Evolutionary conservation across 768 basidiomycete species (phyloP).

Genomic region (Pilatotrama ljubarskyi): DNA sequence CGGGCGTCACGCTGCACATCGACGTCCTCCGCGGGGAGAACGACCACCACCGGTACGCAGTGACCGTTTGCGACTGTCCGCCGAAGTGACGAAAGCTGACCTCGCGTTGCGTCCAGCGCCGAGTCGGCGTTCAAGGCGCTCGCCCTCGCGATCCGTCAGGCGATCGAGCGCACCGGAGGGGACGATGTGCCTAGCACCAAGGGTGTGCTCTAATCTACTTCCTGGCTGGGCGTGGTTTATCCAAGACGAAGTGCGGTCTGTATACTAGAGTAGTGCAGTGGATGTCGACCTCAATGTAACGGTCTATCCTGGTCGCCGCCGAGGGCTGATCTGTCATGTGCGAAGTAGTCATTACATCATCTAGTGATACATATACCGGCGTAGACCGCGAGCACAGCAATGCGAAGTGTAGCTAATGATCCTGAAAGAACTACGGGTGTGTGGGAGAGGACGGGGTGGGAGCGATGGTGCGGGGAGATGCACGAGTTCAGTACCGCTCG

Average conservation of each 20-base stretch:
- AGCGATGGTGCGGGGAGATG: not conserved
- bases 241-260: not conserved
- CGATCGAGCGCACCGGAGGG: conserved; percentile 87
- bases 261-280: not conserved
- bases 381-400: conserved; percentile 3
- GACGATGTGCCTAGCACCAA: conserved; percentile 96
- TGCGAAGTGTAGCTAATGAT: conserved; percentile 1
- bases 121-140: conserved; percentile 99
- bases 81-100: not conserved
- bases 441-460: not conserved
- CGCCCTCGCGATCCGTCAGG: conserved; percentile 92
- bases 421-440: not conserved
- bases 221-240: not conserved
- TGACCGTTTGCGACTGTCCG: not conserved
- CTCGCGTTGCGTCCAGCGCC: conserved; percentile 51
- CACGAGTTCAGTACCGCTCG: conserved; percentile 34
- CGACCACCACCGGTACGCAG: conserved; percentile 89
- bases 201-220: conserved; percentile 70
- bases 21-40: conserved; percentile 95
- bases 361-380: conserved; percentile 18
- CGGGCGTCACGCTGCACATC: conserved; percentile 91
- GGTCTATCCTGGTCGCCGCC: not conserved
- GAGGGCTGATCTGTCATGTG: not conserved
- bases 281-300: not conserved
- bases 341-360: conserved; percentile 10